A percentile compares a stretch with the other conserved stretches of the same genome.
Conservation (phyloP, 2,329 filamentous ascomycete genomes). For the Aspergillus persii region DNA sequence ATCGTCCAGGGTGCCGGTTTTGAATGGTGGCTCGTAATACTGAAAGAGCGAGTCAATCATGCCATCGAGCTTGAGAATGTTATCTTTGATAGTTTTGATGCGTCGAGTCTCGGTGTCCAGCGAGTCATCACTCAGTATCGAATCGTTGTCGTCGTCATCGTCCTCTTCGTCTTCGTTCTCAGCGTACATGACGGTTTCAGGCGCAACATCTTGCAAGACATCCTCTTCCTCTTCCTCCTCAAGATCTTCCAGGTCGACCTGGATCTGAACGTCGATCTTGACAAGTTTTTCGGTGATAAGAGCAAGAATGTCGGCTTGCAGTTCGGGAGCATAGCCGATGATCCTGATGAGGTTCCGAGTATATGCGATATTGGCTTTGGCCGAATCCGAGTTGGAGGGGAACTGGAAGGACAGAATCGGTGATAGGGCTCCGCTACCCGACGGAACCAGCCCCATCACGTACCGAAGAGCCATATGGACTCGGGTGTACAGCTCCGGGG, state of each 20-base stretch:
- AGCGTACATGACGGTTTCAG: constrained; percentile 29
- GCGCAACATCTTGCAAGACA: constrained; percentile 51
- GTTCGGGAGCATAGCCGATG: constrained; percentile 71
- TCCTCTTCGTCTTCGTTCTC: constrained; percentile 62
- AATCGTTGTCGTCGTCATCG: constrained; percentile 63
- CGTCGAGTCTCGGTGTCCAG: constrained; percentile 47
- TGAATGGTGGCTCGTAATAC: constrained; percentile 73
- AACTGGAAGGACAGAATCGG: constrained; percentile 67
- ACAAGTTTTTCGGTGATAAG: constrained; percentile 83
- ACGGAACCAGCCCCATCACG: constrained; percentile 76
- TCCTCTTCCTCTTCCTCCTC: constrained; percentile 82
- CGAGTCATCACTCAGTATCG: constrained; percentile 59
- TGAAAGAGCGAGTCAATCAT: constrained; percentile 86
- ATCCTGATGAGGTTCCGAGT: constrained; percentile 79
- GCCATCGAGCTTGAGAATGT: constrained; percentile 86
- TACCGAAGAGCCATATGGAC: constrained; percentile 74
- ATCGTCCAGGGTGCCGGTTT: constrained; percentile 63
- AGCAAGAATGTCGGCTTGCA: constrained; percentile 77
- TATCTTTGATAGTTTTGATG: constrained; percentile 71
- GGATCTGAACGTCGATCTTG: constrained; percentile 93
- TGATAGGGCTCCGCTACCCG: constrained; percentile 68
- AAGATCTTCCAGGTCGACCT: constrained; percentile 86
- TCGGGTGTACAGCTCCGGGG: constrained; percentile 66
- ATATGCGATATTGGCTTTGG: constrained; percentile 80
- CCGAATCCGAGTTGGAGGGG: constrained; percentile 72